These are phyloP conservation scores for Pseudocercospora cruenta DNA, from an alignment of 2,329 filamentous ascomycete species.

Conservation along the genomic window DNA sequence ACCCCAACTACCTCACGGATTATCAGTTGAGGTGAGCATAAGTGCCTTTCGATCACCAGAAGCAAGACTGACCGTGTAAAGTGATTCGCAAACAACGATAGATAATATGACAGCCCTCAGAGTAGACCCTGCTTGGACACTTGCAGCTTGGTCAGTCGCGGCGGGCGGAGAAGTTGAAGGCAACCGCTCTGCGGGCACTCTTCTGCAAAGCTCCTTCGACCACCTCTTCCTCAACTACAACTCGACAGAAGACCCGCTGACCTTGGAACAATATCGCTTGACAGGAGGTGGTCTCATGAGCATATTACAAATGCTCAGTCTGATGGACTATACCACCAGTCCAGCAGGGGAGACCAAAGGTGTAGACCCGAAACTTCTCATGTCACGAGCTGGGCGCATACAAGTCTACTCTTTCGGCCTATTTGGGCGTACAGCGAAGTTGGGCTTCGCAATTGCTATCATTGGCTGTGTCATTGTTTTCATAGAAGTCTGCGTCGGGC, in stretches of 20 bases:
- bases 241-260: not conserved
- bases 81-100: not conserved
- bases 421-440: slow-evolving; percentile 26
- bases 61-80: not conserved
- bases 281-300: slow-evolving; percentile 18
- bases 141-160: slow-evolving; percentile 33
- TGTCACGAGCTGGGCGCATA: slow-evolving; percentile 23
- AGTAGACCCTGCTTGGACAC: slow-evolving; percentile 17
- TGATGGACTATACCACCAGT: slow-evolving; percentile 26
- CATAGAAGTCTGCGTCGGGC: slow-evolving; percentile 20
- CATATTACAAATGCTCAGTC: slow-evolving; percentile 25
- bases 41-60: not conserved
- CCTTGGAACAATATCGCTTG: not conserved
- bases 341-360: not conserved
- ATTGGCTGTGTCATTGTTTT: slow-evolving; percentile 27
- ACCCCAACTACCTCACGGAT: slow-evolving; percentile 16
- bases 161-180: slow-evolving; percentile 11
- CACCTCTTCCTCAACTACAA: not conserved
- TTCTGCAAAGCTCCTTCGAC: not conserved
- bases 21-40: not conserved
- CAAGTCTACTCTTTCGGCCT: slow-evolving; percentile 33
- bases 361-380: not conserved
- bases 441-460: slow-evolving; percentile 26
- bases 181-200: slow-evolving; percentile 12
- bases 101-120: not conserved